A percentile compares a stretch with the other conserved stretches of the same genome.
Evolutionary conservation across 371 early-diverging fungal genomes (phyloP).

Genomic region (Catenaria anguillulae): DNA sequence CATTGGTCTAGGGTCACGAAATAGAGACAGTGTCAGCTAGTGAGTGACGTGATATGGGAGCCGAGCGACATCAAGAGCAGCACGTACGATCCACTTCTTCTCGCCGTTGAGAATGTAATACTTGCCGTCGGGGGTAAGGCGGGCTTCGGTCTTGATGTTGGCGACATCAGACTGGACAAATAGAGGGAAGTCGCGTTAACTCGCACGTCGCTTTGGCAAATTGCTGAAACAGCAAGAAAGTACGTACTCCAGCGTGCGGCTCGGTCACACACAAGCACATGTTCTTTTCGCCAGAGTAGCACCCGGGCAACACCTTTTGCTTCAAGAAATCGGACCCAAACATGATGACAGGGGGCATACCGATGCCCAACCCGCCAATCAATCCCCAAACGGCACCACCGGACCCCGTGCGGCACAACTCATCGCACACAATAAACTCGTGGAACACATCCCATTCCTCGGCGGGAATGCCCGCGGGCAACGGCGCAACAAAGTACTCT

Average conservation of each 20-base stretch:
- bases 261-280: constrained; percentile 52
- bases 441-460: constrained; percentile 62
- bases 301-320: constrained; percentile 48
- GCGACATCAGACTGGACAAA: constrained; percentile 50
- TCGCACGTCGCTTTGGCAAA: constrained; percentile 39
- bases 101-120: constrained; percentile 61
- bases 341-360: constrained; percentile 66
- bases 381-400: constrained; percentile 77
- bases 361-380: constrained; percentile 57
- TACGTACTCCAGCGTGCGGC: constrained; percentile 15
- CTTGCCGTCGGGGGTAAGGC: constrained; percentile 51
- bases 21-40: too few relatives aligned
- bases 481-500: constrained; percentile 18
- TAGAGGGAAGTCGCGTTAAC: constrained; percentile 34
- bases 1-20: too few relatives aligned
- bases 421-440: constrained; percentile 57
- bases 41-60: too few relatives aligned
- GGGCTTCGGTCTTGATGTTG: constrained; percentile 50
- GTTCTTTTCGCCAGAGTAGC: constrained; percentile 53
- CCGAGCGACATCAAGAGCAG: too few relatives aligned
- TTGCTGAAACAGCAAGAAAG: neutral
- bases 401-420: constrained; percentile 65
- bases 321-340: constrained; percentile 55
- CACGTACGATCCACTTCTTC: constrained; percentile 46
- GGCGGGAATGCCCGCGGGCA: constrained; percentile 30